Percentiles rank a stretch among this genome's conserved stretches.
These are phyloP conservation scores for Fusarium xylarioides DNA, from an alignment of 2,329 filamentous ascomycete species.

Conservation along the genomic window DNA sequence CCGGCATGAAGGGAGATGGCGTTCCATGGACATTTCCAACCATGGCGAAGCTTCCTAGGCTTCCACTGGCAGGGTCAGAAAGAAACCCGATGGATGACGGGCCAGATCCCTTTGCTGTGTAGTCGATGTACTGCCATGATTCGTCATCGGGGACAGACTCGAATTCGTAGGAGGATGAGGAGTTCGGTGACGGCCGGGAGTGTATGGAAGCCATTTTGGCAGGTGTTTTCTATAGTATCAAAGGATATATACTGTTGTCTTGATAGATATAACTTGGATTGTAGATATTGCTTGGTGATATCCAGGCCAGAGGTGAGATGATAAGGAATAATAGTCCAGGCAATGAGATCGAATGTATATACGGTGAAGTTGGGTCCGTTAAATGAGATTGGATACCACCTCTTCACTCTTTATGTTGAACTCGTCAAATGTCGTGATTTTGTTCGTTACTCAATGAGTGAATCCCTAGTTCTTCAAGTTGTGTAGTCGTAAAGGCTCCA, in stretches of 20 bases:
- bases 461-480: not conserved
- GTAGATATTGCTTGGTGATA: not conserved
- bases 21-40: slow-evolving; percentile 49
- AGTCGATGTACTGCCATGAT: slow-evolving; percentile 56
- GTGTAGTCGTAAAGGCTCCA: not conserved
- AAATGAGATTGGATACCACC: not conserved
- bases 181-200: slow-evolving; percentile 51
- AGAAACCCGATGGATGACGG: slow-evolving; percentile 56
- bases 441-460: not conserved
- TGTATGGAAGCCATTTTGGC: slow-evolving; percentile 51
- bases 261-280: not conserved
- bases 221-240: not conserved
- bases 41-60: slow-evolving; percentile 60
- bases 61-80: slow-evolving; percentile 61
- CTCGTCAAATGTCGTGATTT: slow-evolving; percentile 2
- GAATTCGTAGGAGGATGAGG: slow-evolving; percentile 51
- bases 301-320: not conserved
- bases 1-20: slow-evolving; percentile 19
- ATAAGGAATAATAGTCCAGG: not conserved
- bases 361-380: not conserved
- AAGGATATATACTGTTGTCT: not conserved
- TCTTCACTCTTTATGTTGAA: not conserved
- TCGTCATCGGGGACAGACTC: slow-evolving; percentile 55
- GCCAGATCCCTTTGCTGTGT: slow-evolving; percentile 47
- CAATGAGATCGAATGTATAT: not conserved